phyloP scores from a whole-genome alignment of 306 rosid genomes.

The Sicyos baderoa region DNA sequence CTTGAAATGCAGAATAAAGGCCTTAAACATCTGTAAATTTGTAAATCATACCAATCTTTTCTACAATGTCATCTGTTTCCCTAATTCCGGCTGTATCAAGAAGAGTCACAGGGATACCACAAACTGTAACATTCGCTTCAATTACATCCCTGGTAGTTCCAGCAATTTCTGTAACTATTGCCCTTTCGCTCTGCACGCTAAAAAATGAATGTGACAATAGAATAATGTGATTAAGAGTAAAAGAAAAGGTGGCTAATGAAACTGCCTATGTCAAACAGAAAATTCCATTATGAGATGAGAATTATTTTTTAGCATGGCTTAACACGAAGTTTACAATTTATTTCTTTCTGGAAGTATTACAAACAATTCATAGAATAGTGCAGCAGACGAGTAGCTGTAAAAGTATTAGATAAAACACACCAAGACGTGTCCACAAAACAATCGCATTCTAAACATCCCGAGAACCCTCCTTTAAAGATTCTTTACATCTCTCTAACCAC shows the following conservation, averaged over 20 bases:
- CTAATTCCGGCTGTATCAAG: conserved; percentile 98
- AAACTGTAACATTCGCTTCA: conserved; percentile 70
- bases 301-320: neutral
- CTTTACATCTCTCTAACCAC: neutral
- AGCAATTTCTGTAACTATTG: conserved; percentile 95
- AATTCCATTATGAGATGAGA: neutral
- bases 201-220: conserved; percentile 31
- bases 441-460: neutral
- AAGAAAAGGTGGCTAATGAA: conserved; percentile 9
- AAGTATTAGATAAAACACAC: neutral
- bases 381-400: neutral
- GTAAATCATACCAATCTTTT: conserved; percentile 65
- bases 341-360: neutral
- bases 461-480: neutral
- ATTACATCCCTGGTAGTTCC: conserved; percentile 96
- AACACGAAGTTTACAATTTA: neutral
- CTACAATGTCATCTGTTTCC: conserved; percentile 88
- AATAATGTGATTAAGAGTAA: conserved; percentile 25
- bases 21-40: conserved; percentile 19
- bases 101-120: conserved; percentile 83
- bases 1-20: conserved; percentile 6
- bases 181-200: conserved; percentile 99
- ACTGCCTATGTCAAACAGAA: neutral
- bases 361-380: neutral
- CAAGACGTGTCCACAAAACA: neutral